phyloP scores from a whole-genome alignment of 1,139 yeast species.

The Groenewaldozyma auringiensis region DNA sequence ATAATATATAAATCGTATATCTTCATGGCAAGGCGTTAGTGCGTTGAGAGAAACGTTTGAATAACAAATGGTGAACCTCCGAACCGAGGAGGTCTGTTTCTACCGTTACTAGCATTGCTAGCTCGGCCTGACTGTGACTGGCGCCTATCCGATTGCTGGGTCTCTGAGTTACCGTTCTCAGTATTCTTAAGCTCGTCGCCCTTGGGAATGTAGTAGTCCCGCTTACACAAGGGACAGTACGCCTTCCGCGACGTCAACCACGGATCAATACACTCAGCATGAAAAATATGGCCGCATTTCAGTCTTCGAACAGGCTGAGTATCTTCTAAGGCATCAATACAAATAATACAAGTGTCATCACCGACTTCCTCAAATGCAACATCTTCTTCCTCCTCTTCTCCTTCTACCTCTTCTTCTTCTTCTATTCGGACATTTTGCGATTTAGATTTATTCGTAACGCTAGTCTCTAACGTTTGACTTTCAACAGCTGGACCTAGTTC shows the following conservation, averaged over 20 bases:
- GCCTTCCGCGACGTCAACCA: slow-evolving; percentile 74
- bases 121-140: not conserved
- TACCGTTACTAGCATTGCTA: not conserved
- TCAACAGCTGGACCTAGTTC: slow-evolving; percentile 16
- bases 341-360: slow-evolving; percentile 68
- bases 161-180: not conserved
- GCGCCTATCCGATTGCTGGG: not conserved
- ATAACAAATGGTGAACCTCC: too few species aligned
- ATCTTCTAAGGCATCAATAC: slow-evolving; percentile 58
- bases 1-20: too few species aligned
- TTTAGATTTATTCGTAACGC: not conserved
- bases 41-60: not conserved
- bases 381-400: slow-evolving; percentile 15
- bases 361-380: slow-evolving; percentile 35
- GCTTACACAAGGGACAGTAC: slow-evolving; percentile 79
- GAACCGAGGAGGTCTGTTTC: not conserved
- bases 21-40: not conserved
- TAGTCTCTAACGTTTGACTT: slow-evolving; percentile 6
- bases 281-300: slow-evolving; percentile 80
- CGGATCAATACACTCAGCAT: slow-evolving; percentile 70
- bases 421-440: slow-evolving; percentile 4
- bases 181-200: not conserved
- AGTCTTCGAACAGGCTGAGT: slow-evolving; percentile 64
- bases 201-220: slow-evolving; percentile 26
- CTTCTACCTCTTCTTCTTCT: slow-evolving; percentile 16